phyloP scores from a whole-genome alignment of 257 asterid species.

The Perilla frutescens region DNA sequence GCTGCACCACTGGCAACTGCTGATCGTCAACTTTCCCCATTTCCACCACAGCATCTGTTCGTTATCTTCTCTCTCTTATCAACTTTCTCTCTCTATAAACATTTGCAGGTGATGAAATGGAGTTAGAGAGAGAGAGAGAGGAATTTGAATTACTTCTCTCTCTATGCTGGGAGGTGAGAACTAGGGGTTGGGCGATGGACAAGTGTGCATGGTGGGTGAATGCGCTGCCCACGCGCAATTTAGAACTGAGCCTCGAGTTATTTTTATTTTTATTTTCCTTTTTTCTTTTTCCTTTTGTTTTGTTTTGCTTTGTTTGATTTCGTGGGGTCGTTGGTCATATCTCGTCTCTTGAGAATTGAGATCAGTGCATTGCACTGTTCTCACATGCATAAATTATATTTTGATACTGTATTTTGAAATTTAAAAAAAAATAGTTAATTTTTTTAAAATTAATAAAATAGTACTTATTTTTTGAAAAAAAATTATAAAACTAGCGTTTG shows the following conservation, averaged over 20 bases:
- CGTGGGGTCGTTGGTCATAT: background rate
- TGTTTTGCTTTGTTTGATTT: background rate
- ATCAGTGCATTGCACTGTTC: background rate
- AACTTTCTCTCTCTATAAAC: slow-evolving; percentile 31
- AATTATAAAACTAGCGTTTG: too few relatives aligned
- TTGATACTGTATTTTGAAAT: too few relatives aligned
- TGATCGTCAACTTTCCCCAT: slow-evolving; percentile 69
- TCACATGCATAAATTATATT: too few relatives aligned
- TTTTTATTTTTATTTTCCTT: background rate
- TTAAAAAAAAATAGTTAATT: too few relatives aligned
- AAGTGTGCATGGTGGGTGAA: slow-evolving; percentile 37
- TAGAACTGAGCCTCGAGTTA: background rate
- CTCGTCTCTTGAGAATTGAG: too few relatives aligned
- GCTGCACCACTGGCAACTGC: slow-evolving; percentile 63
- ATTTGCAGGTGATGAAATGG: background rate
- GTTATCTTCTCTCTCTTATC: background rate
- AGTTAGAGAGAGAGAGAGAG: background rate
- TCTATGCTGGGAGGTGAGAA: slow-evolving; percentile 34
- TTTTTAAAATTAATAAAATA: too few relatives aligned
- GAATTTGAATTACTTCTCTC: slow-evolving; percentile 31
- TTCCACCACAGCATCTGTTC: slow-evolving; percentile 44
- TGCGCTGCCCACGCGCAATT: slow-evolving; percentile 28
- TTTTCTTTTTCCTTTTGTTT: too few relatives aligned
- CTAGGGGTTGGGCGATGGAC: slow-evolving; percentile 41
- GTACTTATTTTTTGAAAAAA: too few relatives aligned